Conservation (phyloP, 2,329 filamentous ascomycete genomes). For the Shiraia sp. region DNA sequence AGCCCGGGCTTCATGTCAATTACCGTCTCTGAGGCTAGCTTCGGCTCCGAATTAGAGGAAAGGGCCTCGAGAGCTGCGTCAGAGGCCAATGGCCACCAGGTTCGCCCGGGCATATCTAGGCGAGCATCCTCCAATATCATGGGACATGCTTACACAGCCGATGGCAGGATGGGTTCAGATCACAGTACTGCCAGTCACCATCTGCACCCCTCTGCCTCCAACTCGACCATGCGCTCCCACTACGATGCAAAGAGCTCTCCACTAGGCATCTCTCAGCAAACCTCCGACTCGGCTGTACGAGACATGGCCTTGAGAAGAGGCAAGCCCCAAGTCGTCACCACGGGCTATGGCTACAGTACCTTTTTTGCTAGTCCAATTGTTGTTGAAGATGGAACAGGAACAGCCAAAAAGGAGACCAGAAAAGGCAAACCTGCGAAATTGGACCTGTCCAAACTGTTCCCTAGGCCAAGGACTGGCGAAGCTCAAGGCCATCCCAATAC, state of each 20-base stretch:
- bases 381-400: conserved; percentile 20
- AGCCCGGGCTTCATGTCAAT: conserved; percentile 40
- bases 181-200: conserved; percentile 33
- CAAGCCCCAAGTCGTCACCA: conserved; percentile 27
- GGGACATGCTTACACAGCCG: conserved; percentile 24
- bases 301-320: conserved; percentile 50
- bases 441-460: conserved; percentile 50
- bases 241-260: conserved; percentile 49
- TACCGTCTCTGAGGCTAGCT: conserved; percentile 35
- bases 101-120: conserved; percentile 30
- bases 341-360: conserved; percentile 12
- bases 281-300: conserved; percentile 49
- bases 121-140: conserved; percentile 42
- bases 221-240: conserved; percentile 47
- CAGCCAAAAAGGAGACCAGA: conserved; percentile 41
- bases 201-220: conserved; percentile 40
- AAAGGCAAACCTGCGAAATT: conserved; percentile 42
- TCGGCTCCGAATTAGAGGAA: conserved; percentile 30
- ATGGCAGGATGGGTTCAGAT: conserved; percentile 30
- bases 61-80: conserved; percentile 21
- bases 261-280: conserved; percentile 50
- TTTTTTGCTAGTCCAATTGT: conserved; percentile 23
- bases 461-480: conserved; percentile 36
- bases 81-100: conserved; percentile 20
- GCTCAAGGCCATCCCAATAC: conserved; percentile 14